These are phyloP conservation scores for Lasiodiplodia sp. DNA, from an alignment of 2,329 filamentous ascomycete genomes.

Conservation along the genomic window DNA sequence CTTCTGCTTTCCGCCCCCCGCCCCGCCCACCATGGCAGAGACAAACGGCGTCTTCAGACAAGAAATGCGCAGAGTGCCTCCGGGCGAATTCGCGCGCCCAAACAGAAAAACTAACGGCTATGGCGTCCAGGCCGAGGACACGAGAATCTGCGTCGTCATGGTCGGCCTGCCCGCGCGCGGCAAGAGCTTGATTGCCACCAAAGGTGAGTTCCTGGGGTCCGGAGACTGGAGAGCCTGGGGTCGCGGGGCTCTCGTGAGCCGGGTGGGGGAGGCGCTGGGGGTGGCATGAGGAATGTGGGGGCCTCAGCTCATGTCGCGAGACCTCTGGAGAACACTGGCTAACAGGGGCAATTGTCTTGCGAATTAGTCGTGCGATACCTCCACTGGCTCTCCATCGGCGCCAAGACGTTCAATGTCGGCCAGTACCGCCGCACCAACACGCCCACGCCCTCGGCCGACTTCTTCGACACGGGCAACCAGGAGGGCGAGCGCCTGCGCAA, in stretches of 20 bases:
- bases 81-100: slow-evolving; percentile 54
- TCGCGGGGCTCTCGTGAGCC: slow-evolving; percentile 26
- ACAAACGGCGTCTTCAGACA: slow-evolving; percentile 48
- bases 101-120: slow-evolving; percentile 63
- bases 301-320: slow-evolving; percentile 21
- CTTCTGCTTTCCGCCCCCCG: neutral
- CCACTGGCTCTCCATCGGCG: slow-evolving; percentile 92
- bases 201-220: slow-evolving; percentile 68
- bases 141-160: slow-evolving; percentile 98
- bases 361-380: slow-evolving; percentile 73
- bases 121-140: slow-evolving; percentile 90
- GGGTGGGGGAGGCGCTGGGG: slow-evolving; percentile 25
- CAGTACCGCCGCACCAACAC: slow-evolving; percentile 90
- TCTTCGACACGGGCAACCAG: slow-evolving; percentile 89
- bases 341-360: slow-evolving; percentile 14
- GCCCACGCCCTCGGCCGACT: slow-evolving; percentile 89
- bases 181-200: slow-evolving; percentile 97
- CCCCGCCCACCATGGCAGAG: slow-evolving; percentile 33
- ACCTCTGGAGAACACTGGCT: neutral
- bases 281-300: slow-evolving; percentile 29
- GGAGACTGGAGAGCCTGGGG: slow-evolving; percentile 19
- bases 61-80: slow-evolving; percentile 49
- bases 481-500: slow-evolving; percentile 90
- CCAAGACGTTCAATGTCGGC: slow-evolving; percentile 96
- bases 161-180: slow-evolving; percentile 93